Evolutionary conservation across 139 green algal species (phyloP).

Genomic region (Zygnema circumcarinatum): DNA sequence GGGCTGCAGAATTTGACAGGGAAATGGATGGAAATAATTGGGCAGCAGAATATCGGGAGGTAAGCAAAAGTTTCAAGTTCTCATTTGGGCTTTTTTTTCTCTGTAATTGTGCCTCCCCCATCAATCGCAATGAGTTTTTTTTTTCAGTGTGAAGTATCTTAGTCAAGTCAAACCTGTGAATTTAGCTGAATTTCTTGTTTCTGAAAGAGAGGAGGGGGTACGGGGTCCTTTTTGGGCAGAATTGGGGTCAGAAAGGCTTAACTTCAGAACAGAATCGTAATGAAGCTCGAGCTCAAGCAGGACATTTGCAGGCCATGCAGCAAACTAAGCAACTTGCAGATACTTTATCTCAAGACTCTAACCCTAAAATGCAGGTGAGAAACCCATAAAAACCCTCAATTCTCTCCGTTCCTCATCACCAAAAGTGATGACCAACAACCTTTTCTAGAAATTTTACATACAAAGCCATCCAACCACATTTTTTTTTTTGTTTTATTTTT

Average conservation of each 20-base stretch:
- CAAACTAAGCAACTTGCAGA: conserved; percentile 50
- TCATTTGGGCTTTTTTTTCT: conserved; percentile 1
- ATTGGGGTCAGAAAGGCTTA: neutral
- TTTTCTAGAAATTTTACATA: too few relatives aligned
- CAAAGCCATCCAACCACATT: too few relatives aligned
- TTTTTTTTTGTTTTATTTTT: too few relatives aligned
- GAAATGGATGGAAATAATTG: conserved; percentile 17
- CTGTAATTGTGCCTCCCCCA: too few relatives aligned
- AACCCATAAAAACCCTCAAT: too few relatives aligned
- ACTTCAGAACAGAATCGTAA: neutral
- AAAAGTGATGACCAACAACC: too few relatives aligned
- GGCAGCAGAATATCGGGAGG: conserved; percentile 23
- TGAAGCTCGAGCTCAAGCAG: neutral
- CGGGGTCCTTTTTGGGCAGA: neutral
- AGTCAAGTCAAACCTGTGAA: too few relatives aligned
- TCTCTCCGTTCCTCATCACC: too few relatives aligned
- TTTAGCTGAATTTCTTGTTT: conserved; percentile 18
- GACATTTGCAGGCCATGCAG: conserved; percentile 28
- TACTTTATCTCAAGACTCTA: conserved; percentile 45
- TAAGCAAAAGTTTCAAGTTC: neutral
- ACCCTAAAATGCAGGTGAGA: conserved; percentile 59
- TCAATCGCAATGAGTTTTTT: too few relatives aligned
- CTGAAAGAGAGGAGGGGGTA: neutral
- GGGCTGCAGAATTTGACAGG: conserved; percentile 46
- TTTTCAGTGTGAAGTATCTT: too few relatives aligned